phyloP scores from a whole-genome alignment of 352 stramenopile species.

The Phytophthora cryptogea region DNA sequence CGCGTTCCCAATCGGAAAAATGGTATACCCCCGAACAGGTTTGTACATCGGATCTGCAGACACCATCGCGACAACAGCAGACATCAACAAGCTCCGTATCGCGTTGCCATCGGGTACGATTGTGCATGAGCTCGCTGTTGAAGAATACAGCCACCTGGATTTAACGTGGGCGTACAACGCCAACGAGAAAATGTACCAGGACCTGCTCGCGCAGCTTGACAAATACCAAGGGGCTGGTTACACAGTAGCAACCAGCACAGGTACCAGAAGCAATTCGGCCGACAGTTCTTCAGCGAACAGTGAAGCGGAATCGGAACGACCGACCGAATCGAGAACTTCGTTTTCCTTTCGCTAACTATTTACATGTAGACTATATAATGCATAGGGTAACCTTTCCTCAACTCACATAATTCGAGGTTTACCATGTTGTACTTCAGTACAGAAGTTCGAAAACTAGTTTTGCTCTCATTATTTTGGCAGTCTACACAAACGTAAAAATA shows the following conservation, averaged over 20 bases:
- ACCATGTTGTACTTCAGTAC: no score
- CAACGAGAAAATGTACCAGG: conserved; percentile 47
- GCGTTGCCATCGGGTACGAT: conserved; percentile 44
- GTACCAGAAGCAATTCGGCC: background rate
- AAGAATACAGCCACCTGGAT: conserved; percentile 57
- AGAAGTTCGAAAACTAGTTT: no score
- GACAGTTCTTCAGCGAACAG: background rate
- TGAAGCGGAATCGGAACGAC: background rate
- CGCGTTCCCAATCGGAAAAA: conserved; percentile 22
- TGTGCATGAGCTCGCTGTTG: conserved; percentile 40
- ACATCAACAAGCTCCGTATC: conserved; percentile 42
- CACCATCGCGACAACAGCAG: conserved; percentile 39
- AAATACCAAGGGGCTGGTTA: conserved; percentile 45
- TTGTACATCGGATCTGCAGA: conserved; percentile 48
- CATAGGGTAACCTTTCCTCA: background rate
- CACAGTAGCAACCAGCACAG: background rate
- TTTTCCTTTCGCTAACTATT: conserved; percentile 25
- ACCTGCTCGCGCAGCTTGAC: conserved; percentile 45
- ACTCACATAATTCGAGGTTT: no score
- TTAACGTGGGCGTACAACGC: conserved; percentile 55
- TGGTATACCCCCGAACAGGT: conserved; percentile 41
- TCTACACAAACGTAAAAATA: conserved; percentile 38
- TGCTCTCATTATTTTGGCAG: conserved; percentile 1
- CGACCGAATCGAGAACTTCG: conserved; percentile 14
- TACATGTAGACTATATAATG: conserved; percentile 22